Conservation (phyloP, 1,139 yeast species). For the Sugiyamaella novakii region DNA sequence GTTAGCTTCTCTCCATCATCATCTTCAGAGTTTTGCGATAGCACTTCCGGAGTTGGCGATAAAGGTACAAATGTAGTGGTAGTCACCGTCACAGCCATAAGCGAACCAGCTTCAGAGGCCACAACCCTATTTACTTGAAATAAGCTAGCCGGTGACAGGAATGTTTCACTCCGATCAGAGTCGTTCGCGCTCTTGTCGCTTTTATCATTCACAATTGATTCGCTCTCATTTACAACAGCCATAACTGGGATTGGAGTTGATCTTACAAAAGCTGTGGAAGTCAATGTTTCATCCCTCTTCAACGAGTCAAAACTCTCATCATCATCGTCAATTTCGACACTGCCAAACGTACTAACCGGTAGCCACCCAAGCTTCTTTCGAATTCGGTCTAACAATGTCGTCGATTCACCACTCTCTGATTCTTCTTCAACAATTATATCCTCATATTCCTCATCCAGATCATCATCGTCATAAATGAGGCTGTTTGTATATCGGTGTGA, state of each 20-base stretch:
- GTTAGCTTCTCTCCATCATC: constrained; percentile 14
- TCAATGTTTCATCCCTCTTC: background rate
- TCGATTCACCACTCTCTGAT: constrained; percentile 1
- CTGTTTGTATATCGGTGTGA: background rate
- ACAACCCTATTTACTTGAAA: background rate
- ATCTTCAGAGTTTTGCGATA: constrained; percentile 13
- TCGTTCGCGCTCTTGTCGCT: background rate
- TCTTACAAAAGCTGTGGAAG: background rate
- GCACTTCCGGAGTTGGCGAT: background rate
- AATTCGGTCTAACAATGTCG: constrained; percentile 13
- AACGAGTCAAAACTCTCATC: background rate
- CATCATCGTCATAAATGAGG: background rate
- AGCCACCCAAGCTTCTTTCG: constrained; percentile 18
- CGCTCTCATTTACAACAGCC: background rate
- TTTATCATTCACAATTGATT: background rate
- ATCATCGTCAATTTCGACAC: constrained; percentile 1
- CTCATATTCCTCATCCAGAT: constrained; percentile 14
- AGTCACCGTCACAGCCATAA: background rate
- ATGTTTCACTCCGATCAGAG: background rate
- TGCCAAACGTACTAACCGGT: constrained; percentile 5
- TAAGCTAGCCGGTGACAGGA: background rate
- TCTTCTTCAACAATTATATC: constrained; percentile 1
- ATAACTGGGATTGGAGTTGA: constrained; percentile 3
- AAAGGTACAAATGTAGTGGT: constrained; percentile 4
- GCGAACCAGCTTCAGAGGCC: background rate